Conservation (phyloP, 2,329 filamentous ascomycete genomes). For the Monilinia aucupariae region DNA sequence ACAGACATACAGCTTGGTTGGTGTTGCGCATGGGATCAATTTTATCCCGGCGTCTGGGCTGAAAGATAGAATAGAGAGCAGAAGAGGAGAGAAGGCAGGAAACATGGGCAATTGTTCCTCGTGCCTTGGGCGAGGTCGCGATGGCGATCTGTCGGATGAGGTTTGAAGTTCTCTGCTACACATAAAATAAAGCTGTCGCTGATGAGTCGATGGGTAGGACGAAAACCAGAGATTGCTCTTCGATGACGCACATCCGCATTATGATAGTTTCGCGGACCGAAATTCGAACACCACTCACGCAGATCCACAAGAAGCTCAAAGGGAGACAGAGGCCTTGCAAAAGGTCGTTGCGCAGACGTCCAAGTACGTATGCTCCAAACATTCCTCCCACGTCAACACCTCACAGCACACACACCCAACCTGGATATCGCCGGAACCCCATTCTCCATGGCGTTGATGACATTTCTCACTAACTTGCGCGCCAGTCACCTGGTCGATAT, state of each 20-base stretch:
- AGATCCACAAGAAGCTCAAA: slow-evolving; percentile 57
- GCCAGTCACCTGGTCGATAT: slow-evolving; percentile 62
- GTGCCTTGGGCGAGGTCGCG: slow-evolving; percentile 50
- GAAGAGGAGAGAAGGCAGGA: slow-evolving; percentile 10
- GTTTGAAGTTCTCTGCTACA: slow-evolving; percentile 36
- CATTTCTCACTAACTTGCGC: slow-evolving; percentile 20
- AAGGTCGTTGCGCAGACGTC: slow-evolving; percentile 59
- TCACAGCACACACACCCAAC: not conserved
- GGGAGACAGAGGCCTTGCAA: slow-evolving; percentile 60
- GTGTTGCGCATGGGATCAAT: slow-evolving; percentile 11
- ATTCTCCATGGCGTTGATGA: not conserved
- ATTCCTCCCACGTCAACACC: slow-evolving; percentile 12
- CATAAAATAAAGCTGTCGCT: not conserved
- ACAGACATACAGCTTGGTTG: not conserved
- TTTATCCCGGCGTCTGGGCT: not conserved
- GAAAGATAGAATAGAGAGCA: not conserved
- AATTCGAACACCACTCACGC: slow-evolving; percentile 46
- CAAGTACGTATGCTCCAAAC: slow-evolving; percentile 43
- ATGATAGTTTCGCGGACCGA: slow-evolving; percentile 58
- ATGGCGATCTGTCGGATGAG: slow-evolving; percentile 49
- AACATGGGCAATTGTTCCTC: slow-evolving; percentile 57
- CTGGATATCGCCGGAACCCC: not conserved
- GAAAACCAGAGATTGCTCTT: slow-evolving; percentile 49
- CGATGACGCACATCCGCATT: slow-evolving; percentile 55
- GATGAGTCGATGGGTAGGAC: slow-evolving; percentile 25